Conservation (phyloP, 2,329 filamentous ascomycete species). For the Colletotrichum spinosum region DNA sequence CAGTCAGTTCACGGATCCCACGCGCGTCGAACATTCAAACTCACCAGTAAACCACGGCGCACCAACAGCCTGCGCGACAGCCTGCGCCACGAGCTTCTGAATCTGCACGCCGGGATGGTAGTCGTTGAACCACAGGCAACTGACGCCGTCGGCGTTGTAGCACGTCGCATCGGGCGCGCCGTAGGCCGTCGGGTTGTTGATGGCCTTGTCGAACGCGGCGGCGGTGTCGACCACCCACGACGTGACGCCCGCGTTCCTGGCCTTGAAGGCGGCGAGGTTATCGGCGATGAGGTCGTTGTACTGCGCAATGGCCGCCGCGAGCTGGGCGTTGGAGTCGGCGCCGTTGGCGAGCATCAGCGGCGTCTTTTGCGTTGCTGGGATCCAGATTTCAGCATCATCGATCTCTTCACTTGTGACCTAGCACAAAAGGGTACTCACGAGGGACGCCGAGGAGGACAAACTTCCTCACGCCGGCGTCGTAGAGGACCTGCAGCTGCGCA, state of each 20-base stretch:
- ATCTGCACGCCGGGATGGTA: slow-evolving; percentile 56
- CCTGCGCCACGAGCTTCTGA: slow-evolving; percentile 52
- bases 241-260: slow-evolving; percentile 47
- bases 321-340: slow-evolving; percentile 41
- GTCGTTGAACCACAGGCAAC: slow-evolving; percentile 59
- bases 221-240: slow-evolving; percentile 54
- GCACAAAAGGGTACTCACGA: slow-evolving; percentile 40
- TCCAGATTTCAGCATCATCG: background rate
- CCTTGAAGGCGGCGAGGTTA: slow-evolving; percentile 47
- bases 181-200: slow-evolving; percentile 54
- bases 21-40: background rate
- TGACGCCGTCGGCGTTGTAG: slow-evolving; percentile 53
- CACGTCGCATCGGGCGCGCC: slow-evolving; percentile 57
- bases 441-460: slow-evolving; percentile 63
- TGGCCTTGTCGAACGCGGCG: slow-evolving; percentile 53
- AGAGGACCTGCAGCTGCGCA: slow-evolving; percentile 54
- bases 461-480: slow-evolving; percentile 57
- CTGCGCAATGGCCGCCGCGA: slow-evolving; percentile 48
- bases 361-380: slow-evolving; percentile 53
- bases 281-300: slow-evolving; percentile 51
- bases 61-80: slow-evolving; percentile 45
- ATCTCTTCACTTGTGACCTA: background rate
- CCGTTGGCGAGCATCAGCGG: slow-evolving; percentile 47
- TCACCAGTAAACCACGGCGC: slow-evolving; percentile 34
- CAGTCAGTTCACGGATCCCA: too few species aligned